Evolutionary conservation across 352 stramenopile genomes (phyloP).

Genomic region (Globisporangium uncinulatum): DNA sequence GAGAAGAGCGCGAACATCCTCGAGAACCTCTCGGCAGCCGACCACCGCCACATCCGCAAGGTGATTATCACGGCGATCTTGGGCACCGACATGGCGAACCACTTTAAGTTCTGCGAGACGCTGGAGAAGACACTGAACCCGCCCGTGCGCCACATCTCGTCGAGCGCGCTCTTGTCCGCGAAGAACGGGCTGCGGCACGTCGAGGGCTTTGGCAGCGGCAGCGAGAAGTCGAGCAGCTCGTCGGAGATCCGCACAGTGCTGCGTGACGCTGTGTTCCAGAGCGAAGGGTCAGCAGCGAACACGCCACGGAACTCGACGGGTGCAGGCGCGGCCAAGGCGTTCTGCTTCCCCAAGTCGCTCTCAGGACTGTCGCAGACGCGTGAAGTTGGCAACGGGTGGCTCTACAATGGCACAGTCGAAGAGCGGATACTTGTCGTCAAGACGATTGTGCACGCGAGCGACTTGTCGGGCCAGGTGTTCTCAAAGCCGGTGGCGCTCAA

Average conservation of each 20-base stretch:
- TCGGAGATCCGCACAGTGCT: slow-evolving; percentile 37
- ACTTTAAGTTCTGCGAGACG: slow-evolving; percentile 83
- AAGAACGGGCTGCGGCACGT: slow-evolving; percentile 23
- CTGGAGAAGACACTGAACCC: slow-evolving; percentile 71
- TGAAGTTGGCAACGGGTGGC: slow-evolving; percentile 36
- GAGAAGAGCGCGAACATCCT: slow-evolving; percentile 85
- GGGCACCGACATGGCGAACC: slow-evolving; percentile 87
- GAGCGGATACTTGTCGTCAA: slow-evolving; percentile 85
- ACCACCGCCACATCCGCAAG: slow-evolving; percentile 83
- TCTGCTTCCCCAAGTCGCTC: slow-evolving; percentile 8
- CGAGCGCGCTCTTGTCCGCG: slow-evolving; percentile 23
- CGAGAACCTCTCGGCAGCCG: slow-evolving; percentile 52
- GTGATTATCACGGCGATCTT: slow-evolving; percentile 87
- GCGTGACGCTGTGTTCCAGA: slow-evolving; percentile 61
- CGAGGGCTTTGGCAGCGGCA: background rate
- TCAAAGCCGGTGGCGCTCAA: slow-evolving; percentile 84
- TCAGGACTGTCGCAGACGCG: slow-evolving; percentile 13
- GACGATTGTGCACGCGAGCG: slow-evolving; percentile 81
- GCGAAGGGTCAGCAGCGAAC: slow-evolving; percentile 21
- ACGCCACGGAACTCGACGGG: slow-evolving; percentile 25
- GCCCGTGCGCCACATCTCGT: slow-evolving; percentile 41
- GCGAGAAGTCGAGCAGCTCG: slow-evolving; percentile 8
- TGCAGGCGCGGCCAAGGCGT: background rate
- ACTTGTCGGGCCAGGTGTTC: slow-evolving; percentile 83
- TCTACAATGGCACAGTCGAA: slow-evolving; percentile 60